Conservation (phyloP, 768 basidiomycete species). For the Steccherinum ochraceum region DNA sequence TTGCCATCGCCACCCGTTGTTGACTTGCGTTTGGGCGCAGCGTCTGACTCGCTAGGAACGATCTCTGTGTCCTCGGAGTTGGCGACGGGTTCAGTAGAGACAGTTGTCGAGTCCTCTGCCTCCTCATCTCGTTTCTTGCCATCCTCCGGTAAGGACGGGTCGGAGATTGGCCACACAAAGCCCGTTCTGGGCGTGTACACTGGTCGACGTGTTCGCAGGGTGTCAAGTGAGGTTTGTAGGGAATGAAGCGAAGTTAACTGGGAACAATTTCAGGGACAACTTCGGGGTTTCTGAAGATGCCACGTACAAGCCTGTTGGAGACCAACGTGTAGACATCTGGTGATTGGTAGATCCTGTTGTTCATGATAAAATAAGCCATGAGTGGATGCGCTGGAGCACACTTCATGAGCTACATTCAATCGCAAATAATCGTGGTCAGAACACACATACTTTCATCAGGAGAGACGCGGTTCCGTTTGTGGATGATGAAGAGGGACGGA, state of each 20-base stretch:
- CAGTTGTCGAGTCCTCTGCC: conserved; percentile 9
- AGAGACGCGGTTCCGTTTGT: conserved; percentile 80
- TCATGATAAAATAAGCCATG: conserved; percentile 82
- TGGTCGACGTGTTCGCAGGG: conserved; percentile 66
- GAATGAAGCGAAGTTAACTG: conserved; percentile 67
- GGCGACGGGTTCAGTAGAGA: conserved; percentile 7
- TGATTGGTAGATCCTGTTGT: conserved; percentile 84
- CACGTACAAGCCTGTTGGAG: conserved; percentile 72
- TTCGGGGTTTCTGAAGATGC: not conserved
- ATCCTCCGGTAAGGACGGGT: conserved; percentile 39
- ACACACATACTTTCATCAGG: conserved; percentile 67
- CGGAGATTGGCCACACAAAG: conserved; percentile 79
- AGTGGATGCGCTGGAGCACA: conserved; percentile 56
- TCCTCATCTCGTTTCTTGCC: conserved; percentile 32
- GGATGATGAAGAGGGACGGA: conserved; percentile 81
- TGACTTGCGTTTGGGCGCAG: conserved; percentile 16
- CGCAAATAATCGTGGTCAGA: too few relatives aligned
- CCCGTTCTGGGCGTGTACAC: conserved; percentile 80
- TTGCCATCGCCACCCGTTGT: conserved; percentile 21
- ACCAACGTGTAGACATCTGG: conserved; percentile 81
- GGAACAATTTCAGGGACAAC: not conserved
- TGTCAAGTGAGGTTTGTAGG: conserved; percentile 71
- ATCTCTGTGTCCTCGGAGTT: conserved; percentile 12
- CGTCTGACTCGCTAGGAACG: conserved; percentile 15
- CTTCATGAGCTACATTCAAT: not conserved